These are phyloP conservation scores for Thermoascus crustaceus DNA, from an alignment of 2,329 filamentous ascomycete genomes.

Conservation along the genomic window DNA sequence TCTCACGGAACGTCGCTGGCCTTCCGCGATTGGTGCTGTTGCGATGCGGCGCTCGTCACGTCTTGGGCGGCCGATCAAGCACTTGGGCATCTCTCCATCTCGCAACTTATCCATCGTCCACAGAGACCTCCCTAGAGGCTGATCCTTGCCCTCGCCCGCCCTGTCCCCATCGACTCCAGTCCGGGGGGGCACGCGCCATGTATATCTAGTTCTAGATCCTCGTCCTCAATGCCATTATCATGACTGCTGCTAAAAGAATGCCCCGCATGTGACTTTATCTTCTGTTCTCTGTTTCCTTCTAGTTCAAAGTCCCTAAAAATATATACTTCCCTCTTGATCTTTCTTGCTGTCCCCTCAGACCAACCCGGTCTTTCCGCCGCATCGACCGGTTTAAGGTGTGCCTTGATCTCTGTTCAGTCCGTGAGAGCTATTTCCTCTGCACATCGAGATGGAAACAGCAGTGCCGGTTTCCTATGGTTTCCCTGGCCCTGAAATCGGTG, in stretches of 20 bases:
- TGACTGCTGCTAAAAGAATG: neutral
- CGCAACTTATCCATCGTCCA: no score
- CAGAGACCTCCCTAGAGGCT: no score
- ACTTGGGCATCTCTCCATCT: no score
- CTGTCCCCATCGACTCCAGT: neutral
- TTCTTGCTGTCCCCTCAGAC: no score
- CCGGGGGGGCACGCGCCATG: constrained; percentile 3
- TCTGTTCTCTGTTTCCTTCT: neutral
- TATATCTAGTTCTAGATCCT: constrained; percentile 26
- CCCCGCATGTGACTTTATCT: neutral
- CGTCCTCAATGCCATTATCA: constrained; percentile 2
- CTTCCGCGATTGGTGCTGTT: constrained; percentile 11
- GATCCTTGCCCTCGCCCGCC: neutral
- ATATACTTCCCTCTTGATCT: no score
- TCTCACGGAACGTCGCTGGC: constrained; percentile 6
- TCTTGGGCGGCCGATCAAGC: no score
- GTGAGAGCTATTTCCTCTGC: constrained; percentile 2
- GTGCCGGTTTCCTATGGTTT: constrained; percentile 35
- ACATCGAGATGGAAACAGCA: constrained; percentile 29
- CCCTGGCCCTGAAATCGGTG: constrained; percentile 28
- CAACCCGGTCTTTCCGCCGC: no score
- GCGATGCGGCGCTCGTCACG: constrained; percentile 3
- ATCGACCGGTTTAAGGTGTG: neutral
- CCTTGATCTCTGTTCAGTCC: neutral
- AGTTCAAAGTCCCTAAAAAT: no score